phyloP scores from a whole-genome alignment of 306 rosid species.

The Vigna reflexopilosa region DNA sequence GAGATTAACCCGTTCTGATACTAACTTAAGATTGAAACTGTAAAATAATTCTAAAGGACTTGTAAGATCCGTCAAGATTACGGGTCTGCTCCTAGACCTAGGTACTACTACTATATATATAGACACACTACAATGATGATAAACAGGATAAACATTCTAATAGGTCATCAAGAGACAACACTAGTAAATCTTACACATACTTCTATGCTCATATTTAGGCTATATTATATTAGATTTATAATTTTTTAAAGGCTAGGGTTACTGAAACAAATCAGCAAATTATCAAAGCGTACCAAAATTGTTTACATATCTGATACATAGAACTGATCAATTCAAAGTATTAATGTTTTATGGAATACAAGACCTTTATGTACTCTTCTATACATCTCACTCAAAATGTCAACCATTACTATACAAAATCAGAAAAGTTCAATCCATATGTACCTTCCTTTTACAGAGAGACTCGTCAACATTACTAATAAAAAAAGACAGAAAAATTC shows the following conservation, averaged over 20 bases:
- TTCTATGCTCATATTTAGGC: neutral
- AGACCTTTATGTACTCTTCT: neutral
- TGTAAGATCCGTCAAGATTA: no score
- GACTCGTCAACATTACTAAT: neutral
- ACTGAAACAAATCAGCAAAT: neutral
- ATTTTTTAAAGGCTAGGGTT: neutral
- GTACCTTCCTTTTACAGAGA: neutral
- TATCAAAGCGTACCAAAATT: neutral
- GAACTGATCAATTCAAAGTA: neutral
- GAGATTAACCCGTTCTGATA: no score
- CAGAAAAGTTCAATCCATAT: neutral
- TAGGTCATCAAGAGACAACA: neutral
- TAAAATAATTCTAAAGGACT: no score
- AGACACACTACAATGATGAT: no score
- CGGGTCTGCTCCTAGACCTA: no score
- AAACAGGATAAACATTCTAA: no score
- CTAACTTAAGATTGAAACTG: no score
- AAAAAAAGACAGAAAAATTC: neutral
- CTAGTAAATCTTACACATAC: neutral
- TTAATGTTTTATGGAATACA: neutral
- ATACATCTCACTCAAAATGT: conserved; percentile 1
- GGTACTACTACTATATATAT: no score
- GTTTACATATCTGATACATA: neutral
- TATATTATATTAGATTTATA: neutral
- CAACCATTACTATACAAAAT: neutral